Evolutionary conservation across 345 rosid genomes (phyloP), one percentile per base, ranked within the genome.

Genomic region (Bruguiera parviflora): DNA sequence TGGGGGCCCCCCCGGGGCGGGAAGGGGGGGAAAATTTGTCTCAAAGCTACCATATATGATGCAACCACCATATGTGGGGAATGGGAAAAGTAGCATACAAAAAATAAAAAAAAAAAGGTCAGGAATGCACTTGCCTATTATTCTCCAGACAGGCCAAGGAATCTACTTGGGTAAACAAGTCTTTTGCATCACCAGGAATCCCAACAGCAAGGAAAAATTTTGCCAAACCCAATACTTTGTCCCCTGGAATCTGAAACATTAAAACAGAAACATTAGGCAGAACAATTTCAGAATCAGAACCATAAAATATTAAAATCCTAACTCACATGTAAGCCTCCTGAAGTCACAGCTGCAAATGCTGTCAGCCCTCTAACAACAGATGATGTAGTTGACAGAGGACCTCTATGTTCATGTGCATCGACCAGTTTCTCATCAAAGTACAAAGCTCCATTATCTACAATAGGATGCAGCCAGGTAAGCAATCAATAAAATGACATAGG

Each of bases 201-300:
- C 95, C 98, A 77, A 92, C 73, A 63, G 91, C 87, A 59, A 96
- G 96, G 73, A 96, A 80, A 80, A 88, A 92, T 75, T 84, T 92
- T 29, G 97, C 97, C 83, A 96, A 70, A 68, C 98, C 97, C 79
- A 90, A 78, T 61, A 90, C 77, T 73, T 81, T 85, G 75, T 88
- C 92, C 52, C 85, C 86, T 35, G 92, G 89, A 69, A 92, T 84
- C 99, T 96, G 88, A 82, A 86, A 74, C 61, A 31, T 46, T 47
- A 73, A 80, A 81, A 92, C 99, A 66, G 19, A 77, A 73, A 62
- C 2, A 53, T 68, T 61, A 75, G 31, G 61, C 16, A 65, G 53
- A 57, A 52, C 18, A 74, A 19, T 20, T 56, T 18, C 61, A 46
- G 58, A 71, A 49, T 46, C 71, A 53, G 33, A 28, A 58, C 72